Evolutionary conservation across 192 early-diverging fungal genomes (phyloP).

Genomic region (Podila clonocystis): DNA sequence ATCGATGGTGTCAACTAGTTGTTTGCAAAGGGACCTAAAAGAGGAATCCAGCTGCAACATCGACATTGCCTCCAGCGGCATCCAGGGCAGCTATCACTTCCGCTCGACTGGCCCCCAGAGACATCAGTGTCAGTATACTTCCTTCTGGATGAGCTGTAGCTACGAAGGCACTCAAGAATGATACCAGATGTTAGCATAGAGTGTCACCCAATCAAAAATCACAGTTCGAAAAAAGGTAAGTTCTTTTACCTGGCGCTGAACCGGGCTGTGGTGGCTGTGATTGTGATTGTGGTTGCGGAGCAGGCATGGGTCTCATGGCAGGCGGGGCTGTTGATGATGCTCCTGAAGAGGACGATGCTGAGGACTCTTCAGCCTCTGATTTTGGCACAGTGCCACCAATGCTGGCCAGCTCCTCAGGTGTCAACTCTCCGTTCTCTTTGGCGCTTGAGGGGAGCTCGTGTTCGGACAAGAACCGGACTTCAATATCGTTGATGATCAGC

Average conservation of each 20-base stretch:
- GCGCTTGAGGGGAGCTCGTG: constrained; percentile 86
- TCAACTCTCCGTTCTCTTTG: constrained; percentile 28
- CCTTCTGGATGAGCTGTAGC: constrained; percentile 64
- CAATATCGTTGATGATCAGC: constrained; percentile 81
- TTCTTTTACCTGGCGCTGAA: constrained; percentile 3
- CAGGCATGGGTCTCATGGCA: neutral
- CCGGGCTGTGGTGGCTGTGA: constrained; percentile 32
- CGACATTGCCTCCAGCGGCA: constrained; percentile 81
- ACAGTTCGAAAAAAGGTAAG: neutral
- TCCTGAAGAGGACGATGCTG: constrained; percentile 17
- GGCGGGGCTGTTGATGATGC: neutral
- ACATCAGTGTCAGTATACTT: constrained; percentile 75
- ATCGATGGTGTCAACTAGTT: neutral
- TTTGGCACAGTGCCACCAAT: constrained; percentile 23
- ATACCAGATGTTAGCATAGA: neutral
- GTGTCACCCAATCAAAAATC: neutral
- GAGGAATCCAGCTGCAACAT: constrained; percentile 86
- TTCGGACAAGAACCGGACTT: constrained; percentile 89
- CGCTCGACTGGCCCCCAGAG: constrained; percentile 79
- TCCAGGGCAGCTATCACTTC: constrained; percentile 87
- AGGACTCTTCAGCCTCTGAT: constrained; percentile 1
- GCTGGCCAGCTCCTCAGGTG: constrained; percentile 37
- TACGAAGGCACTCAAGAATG: neutral
- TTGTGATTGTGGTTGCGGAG: constrained; percentile 28
- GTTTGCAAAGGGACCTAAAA: constrained; percentile 58